A percentile compares a stretch with the other conserved stretches of the same genome.
phyloP scores from a whole-genome alignment of 2,329 filamentous ascomycete genomes.

The Colletotrichum eremochloae region DNA sequence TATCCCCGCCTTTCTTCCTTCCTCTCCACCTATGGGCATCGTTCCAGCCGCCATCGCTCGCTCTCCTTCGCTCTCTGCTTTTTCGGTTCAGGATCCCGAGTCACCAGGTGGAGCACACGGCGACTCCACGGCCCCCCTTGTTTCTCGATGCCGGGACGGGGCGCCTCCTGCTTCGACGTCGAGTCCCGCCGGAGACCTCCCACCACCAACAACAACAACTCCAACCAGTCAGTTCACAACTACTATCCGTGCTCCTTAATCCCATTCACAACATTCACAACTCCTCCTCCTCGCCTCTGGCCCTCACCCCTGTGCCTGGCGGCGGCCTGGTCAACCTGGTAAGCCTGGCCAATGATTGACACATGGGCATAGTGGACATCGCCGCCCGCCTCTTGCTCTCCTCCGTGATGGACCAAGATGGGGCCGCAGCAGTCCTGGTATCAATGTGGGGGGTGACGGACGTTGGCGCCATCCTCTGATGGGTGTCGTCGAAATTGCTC shows the following conservation, averaged over 20 bases:
- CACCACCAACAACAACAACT: neutral
- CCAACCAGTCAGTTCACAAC: neutral
- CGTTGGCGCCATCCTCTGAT: constrained; percentile 35
- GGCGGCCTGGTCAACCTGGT: neutral
- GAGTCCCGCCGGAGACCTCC: neutral
- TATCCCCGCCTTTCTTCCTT: constrained; percentile 31
- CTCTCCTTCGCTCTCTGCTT: constrained; percentile 26
- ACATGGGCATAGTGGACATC: constrained; percentile 23
- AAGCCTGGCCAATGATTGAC: constrained; percentile 30
- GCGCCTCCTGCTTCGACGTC: constrained; percentile 38
- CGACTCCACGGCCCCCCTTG: constrained; percentile 21
- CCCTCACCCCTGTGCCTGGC: neutral
- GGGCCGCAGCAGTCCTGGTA: constrained; percentile 28
- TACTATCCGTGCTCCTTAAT: too few relatives aligned
- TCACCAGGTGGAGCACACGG: neutral
- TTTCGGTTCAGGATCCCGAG: constrained; percentile 21
- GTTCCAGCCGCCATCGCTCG: constrained; percentile 29
- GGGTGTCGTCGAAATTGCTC: constrained; percentile 35
- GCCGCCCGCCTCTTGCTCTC: constrained; percentile 18
- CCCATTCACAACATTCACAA: too few relatives aligned
- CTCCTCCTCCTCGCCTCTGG: neutral
- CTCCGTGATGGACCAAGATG: constrained; percentile 23
- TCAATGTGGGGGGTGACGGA: constrained; percentile 25
- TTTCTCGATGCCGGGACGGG: constrained; percentile 11
- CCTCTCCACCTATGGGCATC: constrained; percentile 34